Evolutionary conservation across 2,329 filamentous ascomycete species (phyloP), one percentile per base, ranked within the genome.

Genomic region (Sclerotinia nivalis): DNA sequence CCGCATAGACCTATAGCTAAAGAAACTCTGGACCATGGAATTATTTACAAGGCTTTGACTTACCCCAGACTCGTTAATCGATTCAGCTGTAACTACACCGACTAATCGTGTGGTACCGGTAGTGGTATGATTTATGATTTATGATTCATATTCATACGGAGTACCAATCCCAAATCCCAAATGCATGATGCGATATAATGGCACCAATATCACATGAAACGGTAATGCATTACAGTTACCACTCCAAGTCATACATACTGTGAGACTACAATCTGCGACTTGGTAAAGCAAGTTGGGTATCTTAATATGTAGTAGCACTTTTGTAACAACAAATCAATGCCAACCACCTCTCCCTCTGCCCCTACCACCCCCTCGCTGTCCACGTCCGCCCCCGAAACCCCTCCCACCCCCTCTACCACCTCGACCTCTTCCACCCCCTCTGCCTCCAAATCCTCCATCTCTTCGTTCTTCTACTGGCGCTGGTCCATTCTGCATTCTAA

Each of bases 401-500:
- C 74, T 54, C n/a, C 74, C 71, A 20, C 75, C 69, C 15, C 82
- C 74, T 13, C 80, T 76, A 0, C 81, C 78, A n/a, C 80, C 77
- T 20, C 80, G 75, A 22, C 78, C 72, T 34, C 78, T 73, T 13
- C 77, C 75, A 37, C 79, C 77, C 40, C 76, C 76, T 2, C 78
- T 71, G 5, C 79, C 74, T 15, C 75, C 71, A 47, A 72, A 74
- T 13, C 73, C 76, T 37, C 74, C 73, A 70, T 75, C 70, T 37
- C 69, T 73, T 76, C 73, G 72, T 69, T 78, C 76, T 67, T 80
- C 76, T 67, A 78, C 79, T 2, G 82, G 81, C 28, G 84, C 81
- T 18, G 90, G 89, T 0, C 89, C 90, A 31, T 79, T 82, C n/a
- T 78, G 81, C 78, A 85, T 86, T 70, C 90, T 84, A 71, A 84